Evolutionary conservation across 768 basidiomycete genomes (phyloP).

Genomic region (Lentinula boryana): DNA sequence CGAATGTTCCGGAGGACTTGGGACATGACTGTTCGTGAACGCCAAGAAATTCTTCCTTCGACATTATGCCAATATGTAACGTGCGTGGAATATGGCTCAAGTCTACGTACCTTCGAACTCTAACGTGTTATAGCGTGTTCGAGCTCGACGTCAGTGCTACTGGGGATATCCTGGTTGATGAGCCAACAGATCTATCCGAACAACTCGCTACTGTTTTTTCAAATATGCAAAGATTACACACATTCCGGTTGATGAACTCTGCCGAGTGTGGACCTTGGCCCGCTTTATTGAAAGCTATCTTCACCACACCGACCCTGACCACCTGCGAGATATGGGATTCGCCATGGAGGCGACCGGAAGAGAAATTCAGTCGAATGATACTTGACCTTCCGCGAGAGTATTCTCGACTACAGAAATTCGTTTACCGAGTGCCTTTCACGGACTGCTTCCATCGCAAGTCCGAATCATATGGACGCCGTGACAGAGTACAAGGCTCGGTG

Average conservation of each 20-base stretch:
- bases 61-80: conserved; percentile 6
- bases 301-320: background rate
- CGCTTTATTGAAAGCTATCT: background rate
- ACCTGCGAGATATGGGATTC: conserved; percentile 2
- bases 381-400: background rate
- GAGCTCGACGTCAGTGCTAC: conserved; percentile 3
- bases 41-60: background rate
- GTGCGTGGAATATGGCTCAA: background rate
- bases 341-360: conserved; percentile 3
- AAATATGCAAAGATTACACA: background rate
- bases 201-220: background rate
- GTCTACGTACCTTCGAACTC: background rate
- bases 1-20: background rate
- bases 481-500: conserved; percentile 2
- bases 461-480: conserved; percentile 2
- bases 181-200: conserved; percentile 3
- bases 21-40: background rate
- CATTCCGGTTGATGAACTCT: conserved; percentile 5
- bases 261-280: conserved; percentile 4
- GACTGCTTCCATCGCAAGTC: conserved; percentile 5
- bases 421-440: conserved; percentile 5
- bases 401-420: background rate
- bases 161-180: background rate
- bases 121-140: background rate
- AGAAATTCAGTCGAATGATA: background rate